These are phyloP conservation scores for Syzygium malaccense DNA, from an alignment of 441 rosid genomes.

Conservation along the genomic window DNA sequence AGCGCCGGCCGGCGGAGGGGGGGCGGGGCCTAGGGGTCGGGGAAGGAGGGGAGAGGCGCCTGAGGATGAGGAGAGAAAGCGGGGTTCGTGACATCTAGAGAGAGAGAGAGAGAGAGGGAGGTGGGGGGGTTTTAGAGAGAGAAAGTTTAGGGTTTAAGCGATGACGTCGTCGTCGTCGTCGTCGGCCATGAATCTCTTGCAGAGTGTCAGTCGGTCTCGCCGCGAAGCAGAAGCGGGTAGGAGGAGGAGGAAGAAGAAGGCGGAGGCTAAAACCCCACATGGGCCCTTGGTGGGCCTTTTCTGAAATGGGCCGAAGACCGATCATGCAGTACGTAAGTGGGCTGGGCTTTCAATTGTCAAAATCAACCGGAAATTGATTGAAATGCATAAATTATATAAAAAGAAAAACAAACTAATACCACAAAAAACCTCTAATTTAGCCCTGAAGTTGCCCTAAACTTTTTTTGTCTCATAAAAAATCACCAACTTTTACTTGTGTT, in stretches of 20 bases:
- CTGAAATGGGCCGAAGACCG: neutral
- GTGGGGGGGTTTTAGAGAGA: neutral
- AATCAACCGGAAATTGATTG: neutral
- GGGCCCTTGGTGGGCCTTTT: neutral
- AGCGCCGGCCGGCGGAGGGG: neutral
- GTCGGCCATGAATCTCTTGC: neutral
- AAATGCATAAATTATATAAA: too few species aligned
- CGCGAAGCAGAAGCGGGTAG: neutral
- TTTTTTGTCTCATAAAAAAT: too few species aligned
- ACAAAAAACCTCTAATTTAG: too few species aligned
- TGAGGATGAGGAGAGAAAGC: conserved; percentile 44
- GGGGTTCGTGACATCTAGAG: conserved; percentile 35
- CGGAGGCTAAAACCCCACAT: neutral
- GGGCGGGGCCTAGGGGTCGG: conserved; percentile 13
- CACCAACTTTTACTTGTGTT: too few species aligned
- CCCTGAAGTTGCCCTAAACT: too few species aligned
- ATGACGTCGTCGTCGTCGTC: neutral
- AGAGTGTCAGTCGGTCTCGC: neutral
- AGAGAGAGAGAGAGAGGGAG: neutral
- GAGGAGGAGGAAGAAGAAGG: neutral
- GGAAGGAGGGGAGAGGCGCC: conserved; percentile 21
- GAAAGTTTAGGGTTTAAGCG: neutral
- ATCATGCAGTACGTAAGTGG: fast-evolving
- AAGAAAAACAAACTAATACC: too few species aligned
- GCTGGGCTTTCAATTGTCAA: neutral